These are phyloP conservation scores for Hypoxylon subgilvum DNA, from an alignment of 495 filamentous ascomycete genomes.

Conservation along the genomic window DNA sequence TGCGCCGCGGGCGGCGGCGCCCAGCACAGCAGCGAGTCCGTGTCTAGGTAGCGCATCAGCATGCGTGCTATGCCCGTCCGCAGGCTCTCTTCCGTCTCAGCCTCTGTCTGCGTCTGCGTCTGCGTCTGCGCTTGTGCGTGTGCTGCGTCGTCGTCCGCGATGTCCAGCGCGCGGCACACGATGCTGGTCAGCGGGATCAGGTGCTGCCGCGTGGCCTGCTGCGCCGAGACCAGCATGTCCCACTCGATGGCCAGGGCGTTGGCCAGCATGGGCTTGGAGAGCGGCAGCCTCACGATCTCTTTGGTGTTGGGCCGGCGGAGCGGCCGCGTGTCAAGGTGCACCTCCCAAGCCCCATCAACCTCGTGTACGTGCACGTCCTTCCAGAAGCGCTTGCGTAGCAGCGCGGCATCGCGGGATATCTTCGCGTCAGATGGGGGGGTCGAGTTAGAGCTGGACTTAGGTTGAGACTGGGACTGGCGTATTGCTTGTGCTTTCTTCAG, in stretches of 20 bases:
- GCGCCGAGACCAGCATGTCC: conserved; percentile 78
- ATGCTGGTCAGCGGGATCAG: conserved; percentile 91
- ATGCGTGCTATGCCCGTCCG: conserved; percentile 67
- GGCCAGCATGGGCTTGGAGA: conserved; percentile 81
- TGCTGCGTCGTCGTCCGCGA: conserved; percentile 64
- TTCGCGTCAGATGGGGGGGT: conserved; percentile 36
- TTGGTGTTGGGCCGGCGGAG: conserved; percentile 75
- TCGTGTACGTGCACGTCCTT: conserved; percentile 73
- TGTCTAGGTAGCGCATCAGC: conserved; percentile 84
- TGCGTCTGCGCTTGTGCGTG: conserved; percentile 42
- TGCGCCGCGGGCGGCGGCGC: conserved; percentile 74
- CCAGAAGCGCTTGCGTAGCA: conserved; percentile 72
- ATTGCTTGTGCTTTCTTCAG: conserved; percentile 56
- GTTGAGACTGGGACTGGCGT: conserved; percentile 38
- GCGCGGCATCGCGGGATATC: conserved; percentile 4
- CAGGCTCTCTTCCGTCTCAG: conserved; percentile 41
- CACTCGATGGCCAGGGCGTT: conserved; percentile 87
- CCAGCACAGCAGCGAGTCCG: conserved; percentile 94
- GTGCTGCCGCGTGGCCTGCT: conserved; percentile 78
- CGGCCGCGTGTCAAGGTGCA: conserved; percentile 80
- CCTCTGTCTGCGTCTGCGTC: neutral
- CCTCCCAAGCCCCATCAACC: conserved; percentile 66
- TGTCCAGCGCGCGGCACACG: conserved; percentile 77
- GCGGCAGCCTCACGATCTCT: conserved; percentile 71
- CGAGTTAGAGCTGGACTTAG: conserved; percentile 1